Conservation (phyloP, 2,329 filamentous ascomycete genomes). For the Claviceps arundinis region DNA sequence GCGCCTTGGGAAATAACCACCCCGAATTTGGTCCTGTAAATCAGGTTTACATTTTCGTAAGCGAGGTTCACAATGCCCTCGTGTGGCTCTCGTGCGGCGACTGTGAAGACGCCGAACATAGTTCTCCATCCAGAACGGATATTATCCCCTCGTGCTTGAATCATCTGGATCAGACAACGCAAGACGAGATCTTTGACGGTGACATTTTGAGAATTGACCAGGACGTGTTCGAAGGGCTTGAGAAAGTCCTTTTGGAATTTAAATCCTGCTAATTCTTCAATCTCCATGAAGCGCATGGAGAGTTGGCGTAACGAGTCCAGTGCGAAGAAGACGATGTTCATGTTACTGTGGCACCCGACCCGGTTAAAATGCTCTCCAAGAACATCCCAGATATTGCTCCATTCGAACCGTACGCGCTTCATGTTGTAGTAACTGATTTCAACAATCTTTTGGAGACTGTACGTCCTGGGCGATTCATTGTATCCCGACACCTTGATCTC, state of each 20-base stretch:
- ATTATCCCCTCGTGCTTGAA: slow-evolving; percentile 89
- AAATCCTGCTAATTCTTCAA: slow-evolving; percentile 94
- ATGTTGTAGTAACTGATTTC: slow-evolving; percentile 99
- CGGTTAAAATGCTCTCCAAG: slow-evolving; percentile 98
- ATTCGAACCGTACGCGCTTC: slow-evolving; percentile 94
- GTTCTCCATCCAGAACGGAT: slow-evolving; percentile 97
- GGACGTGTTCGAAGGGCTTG: slow-evolving; percentile 95
- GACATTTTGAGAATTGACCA: slow-evolving; percentile 81
- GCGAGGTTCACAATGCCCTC: slow-evolving; percentile 94
- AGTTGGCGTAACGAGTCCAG: slow-evolving; percentile 89
- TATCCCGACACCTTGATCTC: slow-evolving; percentile 96
- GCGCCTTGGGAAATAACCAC: slow-evolving; percentile 93
- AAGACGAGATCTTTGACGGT: slow-evolving; percentile 96
- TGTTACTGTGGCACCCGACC: slow-evolving; percentile 92
- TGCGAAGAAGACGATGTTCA: slow-evolving; percentile 92
- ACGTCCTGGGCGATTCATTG: slow-evolving; percentile 89
- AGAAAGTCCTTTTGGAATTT: slow-evolving; percentile 99
- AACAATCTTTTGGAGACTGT: slow-evolving; percentile 94
- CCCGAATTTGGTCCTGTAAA: slow-evolving; percentile 91
- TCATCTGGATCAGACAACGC: slow-evolving; percentile 96
- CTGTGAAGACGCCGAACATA: slow-evolving; percentile 98
- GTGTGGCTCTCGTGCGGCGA: slow-evolving; percentile 83
- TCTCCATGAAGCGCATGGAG: slow-evolving; percentile 98
- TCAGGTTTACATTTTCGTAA: slow-evolving; percentile 89
- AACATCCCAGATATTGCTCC: slow-evolving; percentile 95